These are phyloP conservation scores for Aspergillus unguis DNA, from an alignment of 2,329 filamentous ascomycete genomes.

Conservation along the genomic window DNA sequence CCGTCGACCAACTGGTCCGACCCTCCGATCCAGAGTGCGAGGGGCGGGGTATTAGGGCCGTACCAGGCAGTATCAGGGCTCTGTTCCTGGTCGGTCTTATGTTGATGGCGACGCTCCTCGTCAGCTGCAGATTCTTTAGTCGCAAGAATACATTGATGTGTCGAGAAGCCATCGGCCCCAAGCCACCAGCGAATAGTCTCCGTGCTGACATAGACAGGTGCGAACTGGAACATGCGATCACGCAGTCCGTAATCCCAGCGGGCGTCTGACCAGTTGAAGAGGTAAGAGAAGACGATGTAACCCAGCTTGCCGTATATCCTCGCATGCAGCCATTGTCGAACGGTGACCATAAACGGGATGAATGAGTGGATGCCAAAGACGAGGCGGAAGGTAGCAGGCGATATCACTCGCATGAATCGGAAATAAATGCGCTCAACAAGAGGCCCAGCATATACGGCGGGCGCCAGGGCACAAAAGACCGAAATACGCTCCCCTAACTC, in stretches of 20 bases:
- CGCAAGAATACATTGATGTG: constrained; percentile 80
- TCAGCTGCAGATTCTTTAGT: constrained; percentile 61
- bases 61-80: constrained; percentile 68
- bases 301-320: constrained; percentile 74
- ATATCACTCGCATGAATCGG: constrained; percentile 82
- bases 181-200: constrained; percentile 97
- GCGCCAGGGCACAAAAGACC: constrained; percentile 87
- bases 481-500: constrained; percentile 78
- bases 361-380: constrained; percentile 92
- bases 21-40: constrained; percentile 85
- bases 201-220: constrained; percentile 82
- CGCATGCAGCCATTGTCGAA: constrained; percentile 66
- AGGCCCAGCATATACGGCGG: constrained; percentile 84
- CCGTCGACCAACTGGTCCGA: constrained; percentile 84
- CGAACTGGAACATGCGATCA: constrained; percentile 84
- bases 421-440: constrained; percentile 85
- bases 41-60: constrained; percentile 70
- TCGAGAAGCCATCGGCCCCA: constrained; percentile 77
- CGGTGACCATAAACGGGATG: constrained; percentile 88
- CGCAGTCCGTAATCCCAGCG: constrained; percentile 80
- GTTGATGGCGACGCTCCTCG: constrained; percentile 45
- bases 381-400: constrained; percentile 69
- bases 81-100: constrained; percentile 48
- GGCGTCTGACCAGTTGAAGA: constrained; percentile 82
- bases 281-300: constrained; percentile 82